Conservation (phyloP, 2,329 filamentous ascomycete species). For the Pezicula radicicola region DNA sequence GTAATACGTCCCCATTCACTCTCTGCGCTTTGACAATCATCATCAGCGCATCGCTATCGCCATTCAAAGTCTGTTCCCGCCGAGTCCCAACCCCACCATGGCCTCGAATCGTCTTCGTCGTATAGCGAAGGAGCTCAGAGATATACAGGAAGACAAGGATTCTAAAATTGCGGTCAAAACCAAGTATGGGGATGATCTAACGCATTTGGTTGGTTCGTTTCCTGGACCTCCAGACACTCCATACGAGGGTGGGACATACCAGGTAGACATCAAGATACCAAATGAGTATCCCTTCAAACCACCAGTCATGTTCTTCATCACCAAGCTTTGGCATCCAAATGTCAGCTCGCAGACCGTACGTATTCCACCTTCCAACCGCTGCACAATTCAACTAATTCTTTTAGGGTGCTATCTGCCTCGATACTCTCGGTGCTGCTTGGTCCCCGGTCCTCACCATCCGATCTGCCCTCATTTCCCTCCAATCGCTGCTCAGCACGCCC, state of each 20-base stretch:
- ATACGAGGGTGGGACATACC: slow-evolving; percentile 81
- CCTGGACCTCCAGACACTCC: slow-evolving; percentile 87
- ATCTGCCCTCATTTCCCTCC: slow-evolving; percentile 86
- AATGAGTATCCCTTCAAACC: slow-evolving; percentile 91
- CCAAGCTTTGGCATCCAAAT: slow-evolving; percentile 96
- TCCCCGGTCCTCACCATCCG: slow-evolving; percentile 96
- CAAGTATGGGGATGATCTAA: slow-evolving; percentile 66
- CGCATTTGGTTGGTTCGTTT: slow-evolving; percentile 80
- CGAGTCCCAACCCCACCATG: slow-evolving; percentile 15
- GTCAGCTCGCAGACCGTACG: slow-evolving; percentile 88
- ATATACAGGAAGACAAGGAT: slow-evolving; percentile 70
- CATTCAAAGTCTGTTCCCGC: not conserved
- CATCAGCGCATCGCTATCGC: not conserved
- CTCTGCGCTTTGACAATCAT: not conserved
- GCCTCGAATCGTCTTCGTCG: slow-evolving; percentile 40
- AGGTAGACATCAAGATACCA: slow-evolving; percentile 84
- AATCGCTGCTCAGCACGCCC: slow-evolving; percentile 87
- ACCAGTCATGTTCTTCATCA: slow-evolving; percentile 86
- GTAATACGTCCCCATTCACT: not conserved
- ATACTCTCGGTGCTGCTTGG: slow-evolving; percentile 87
- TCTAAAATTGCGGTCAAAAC: slow-evolving; percentile 74
- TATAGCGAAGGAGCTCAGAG: slow-evolving; percentile 72
- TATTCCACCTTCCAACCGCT: slow-evolving; percentile 13
- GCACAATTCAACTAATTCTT: slow-evolving; percentile 14
- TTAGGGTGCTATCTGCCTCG: slow-evolving; percentile 94